Evolutionary conservation across 2,329 filamentous ascomycete species (phyloP).

Genomic region (Pseudogymnoascus sp.): DNA sequence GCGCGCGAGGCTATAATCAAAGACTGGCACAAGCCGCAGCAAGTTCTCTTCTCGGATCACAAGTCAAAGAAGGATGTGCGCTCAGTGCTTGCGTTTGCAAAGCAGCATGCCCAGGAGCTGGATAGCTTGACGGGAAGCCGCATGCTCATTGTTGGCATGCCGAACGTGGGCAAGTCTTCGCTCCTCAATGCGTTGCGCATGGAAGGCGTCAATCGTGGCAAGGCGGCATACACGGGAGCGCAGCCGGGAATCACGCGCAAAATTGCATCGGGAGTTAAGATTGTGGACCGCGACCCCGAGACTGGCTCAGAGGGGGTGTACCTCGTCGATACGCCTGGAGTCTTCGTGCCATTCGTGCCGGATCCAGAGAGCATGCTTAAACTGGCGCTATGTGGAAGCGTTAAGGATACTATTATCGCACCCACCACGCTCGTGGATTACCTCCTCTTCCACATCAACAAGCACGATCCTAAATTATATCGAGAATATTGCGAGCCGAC

Average conservation of each 20-base stretch:
- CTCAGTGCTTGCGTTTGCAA: constrained; percentile 40
- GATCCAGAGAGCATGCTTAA: constrained; percentile 88
- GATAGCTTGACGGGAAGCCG: constrained; percentile 72
- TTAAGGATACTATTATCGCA: constrained; percentile 80
- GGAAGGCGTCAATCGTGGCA: constrained; percentile 54
- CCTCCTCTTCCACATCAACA: constrained; percentile 77
- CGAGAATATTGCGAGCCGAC: constrained; percentile 59
- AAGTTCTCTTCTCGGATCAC: constrained; percentile 46
- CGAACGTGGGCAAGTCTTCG: constrained; percentile 92
- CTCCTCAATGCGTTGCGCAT: constrained; percentile 80
- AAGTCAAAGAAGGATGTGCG: constrained; percentile 38
- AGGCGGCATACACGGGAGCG: constrained; percentile 73
- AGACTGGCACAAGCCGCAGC: constrained; percentile 45
- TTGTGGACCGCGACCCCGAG: constrained; percentile 49
- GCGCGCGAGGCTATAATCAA: constrained; percentile 43
- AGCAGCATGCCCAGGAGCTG: constrained; percentile 39
- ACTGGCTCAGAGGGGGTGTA: constrained; percentile 51
- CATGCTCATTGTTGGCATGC: constrained; percentile 90
- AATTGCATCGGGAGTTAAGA: constrained; percentile 73
- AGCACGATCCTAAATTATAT: constrained; percentile 24
- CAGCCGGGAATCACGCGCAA: constrained; percentile 88
- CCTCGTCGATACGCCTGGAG: constrained; percentile 84
- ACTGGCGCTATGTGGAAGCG: constrained; percentile 80
- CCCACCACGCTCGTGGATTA: constrained; percentile 80
- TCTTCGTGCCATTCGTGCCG: constrained; percentile 87